phyloP scores from a whole-genome alignment of 345 rosid species.

The Bruguiera gymnorhiza region DNA sequence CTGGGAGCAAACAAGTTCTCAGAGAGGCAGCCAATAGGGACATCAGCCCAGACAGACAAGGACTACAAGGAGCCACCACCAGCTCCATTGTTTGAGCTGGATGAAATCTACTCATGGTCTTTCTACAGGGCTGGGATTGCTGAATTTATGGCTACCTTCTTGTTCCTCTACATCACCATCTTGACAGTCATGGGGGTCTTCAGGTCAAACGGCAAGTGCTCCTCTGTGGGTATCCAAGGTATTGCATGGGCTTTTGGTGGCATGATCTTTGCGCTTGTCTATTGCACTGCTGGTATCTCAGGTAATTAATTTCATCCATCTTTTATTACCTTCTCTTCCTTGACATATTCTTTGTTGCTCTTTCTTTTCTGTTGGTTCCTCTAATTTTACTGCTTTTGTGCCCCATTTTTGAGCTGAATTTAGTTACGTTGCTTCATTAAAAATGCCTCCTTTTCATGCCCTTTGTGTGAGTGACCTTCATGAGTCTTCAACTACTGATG shows the following conservation, averaged over 20 bases:
- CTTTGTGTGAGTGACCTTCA: too few relatives aligned
- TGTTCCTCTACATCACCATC: constrained; percentile 5
- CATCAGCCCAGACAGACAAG: constrained; percentile 21
- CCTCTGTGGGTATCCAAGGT: constrained; percentile 5
- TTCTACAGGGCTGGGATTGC: constrained; percentile 12
- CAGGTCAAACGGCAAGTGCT: background rate
- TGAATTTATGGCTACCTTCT: constrained; percentile 44
- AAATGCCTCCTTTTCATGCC: background rate
- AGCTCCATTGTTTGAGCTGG: constrained; percentile 1
- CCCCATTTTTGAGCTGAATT: background rate
- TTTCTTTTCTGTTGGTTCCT: background rate
- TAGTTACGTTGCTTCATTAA: background rate
- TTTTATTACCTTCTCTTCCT: background rate
- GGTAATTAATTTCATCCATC: background rate
- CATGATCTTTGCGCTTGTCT: constrained; percentile 6
- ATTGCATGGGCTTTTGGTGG: constrained; percentile 5
- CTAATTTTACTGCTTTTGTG: too few relatives aligned
- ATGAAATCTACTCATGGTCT: background rate
- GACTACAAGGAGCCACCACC: constrained; percentile 15
- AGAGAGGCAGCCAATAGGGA: constrained; percentile 19
- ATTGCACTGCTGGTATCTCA: constrained; percentile 3
- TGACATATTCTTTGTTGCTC: background rate
- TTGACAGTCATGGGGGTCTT: background rate
- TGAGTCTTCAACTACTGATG: background rate
- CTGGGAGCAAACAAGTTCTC: constrained; percentile 35